A percentile compares a stretch with the other conserved stretches of the same genome.
phyloP scores from a whole-genome alignment of 176 grass and related monocot genomes.

The Areca catechu region DNA sequence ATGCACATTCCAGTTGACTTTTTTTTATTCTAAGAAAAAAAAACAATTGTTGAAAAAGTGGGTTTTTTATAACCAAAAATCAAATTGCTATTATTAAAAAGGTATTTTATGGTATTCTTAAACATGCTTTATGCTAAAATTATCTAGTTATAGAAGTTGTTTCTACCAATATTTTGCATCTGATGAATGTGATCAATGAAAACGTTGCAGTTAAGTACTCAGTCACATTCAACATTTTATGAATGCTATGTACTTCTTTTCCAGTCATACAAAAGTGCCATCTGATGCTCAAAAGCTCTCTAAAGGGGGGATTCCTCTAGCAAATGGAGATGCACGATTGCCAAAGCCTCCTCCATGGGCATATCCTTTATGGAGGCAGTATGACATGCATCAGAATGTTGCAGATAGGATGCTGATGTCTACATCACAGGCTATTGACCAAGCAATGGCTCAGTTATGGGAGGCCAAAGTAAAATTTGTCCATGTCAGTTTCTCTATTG shows the following conservation, averaged over 20 bases:
- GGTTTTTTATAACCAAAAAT: no score
- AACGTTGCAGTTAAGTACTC: background rate
- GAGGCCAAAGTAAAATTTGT: slow-evolving; percentile 97
- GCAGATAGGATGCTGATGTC: slow-evolving; percentile 75
- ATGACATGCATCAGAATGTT: slow-evolving; percentile 72
- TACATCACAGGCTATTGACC: slow-evolving; percentile 91
- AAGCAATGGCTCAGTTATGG: slow-evolving; percentile 92
- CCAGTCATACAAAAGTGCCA: slow-evolving; percentile 50
- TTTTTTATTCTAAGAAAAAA: no score
- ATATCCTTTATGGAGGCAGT: slow-evolving; percentile 81
- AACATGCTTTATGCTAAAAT: no score
- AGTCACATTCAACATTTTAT: no score
- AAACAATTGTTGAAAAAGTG: no score
- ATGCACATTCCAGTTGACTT: no score
- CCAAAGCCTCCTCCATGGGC: slow-evolving; percentile 98
- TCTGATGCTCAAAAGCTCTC: slow-evolving; percentile 78
- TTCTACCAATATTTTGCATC: no score
- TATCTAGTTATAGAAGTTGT: background rate
- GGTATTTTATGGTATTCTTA: no score
- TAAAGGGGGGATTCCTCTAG: slow-evolving; percentile 88
- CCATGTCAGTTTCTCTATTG: slow-evolving; percentile 78
- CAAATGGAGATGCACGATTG: slow-evolving; percentile 88
- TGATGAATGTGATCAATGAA: slow-evolving; percentile 1
- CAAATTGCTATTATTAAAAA: no score
- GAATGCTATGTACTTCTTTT: slow-evolving; percentile 11